These are phyloP conservation scores for Solanum chilense DNA, from an alignment of 257 asterid genomes.

Conservation along the genomic window DNA sequence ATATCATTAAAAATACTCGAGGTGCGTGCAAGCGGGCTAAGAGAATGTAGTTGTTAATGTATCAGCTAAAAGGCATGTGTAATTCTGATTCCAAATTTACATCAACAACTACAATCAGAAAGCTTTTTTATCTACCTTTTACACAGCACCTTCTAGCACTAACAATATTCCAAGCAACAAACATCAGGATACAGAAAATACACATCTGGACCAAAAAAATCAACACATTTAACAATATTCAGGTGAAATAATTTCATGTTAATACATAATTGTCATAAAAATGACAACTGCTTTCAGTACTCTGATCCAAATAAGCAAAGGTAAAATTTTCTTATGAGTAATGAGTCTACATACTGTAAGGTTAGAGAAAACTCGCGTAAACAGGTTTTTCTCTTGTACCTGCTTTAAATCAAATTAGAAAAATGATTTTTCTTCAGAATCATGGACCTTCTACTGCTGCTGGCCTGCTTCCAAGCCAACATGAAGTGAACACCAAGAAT, in stretches of 20 bases:
- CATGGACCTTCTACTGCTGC: conserved; percentile 8
- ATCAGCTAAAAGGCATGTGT: neutral
- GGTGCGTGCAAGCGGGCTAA: rapidly evolving
- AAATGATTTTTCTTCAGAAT: conserved; percentile 19
- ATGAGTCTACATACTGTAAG: conserved; percentile 8
- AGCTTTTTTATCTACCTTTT: neutral
- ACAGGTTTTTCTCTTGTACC: conserved; percentile 28
- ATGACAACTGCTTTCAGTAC: neutral
- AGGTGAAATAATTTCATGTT: neutral
- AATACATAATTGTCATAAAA: neutral
- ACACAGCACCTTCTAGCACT: neutral
- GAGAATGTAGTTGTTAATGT: neutral
- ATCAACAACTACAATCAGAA: neutral
- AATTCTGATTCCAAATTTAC: neutral
- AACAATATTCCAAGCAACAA: neutral
- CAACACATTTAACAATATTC: neutral
- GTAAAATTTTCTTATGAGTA: neutral
- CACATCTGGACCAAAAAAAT: neutral
- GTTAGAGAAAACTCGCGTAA: conserved; percentile 24
- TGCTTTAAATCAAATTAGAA: conserved; percentile 20
- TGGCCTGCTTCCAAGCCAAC: conserved; percentile 25
- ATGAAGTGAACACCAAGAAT: conserved; percentile 15
- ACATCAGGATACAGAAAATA: neutral
- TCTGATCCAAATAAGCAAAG: neutral
- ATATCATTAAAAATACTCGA: neutral